These are phyloP conservation scores for Podaxis sp. DNA, from an alignment of 768 basidiomycete species.

Conservation along the genomic window DNA sequence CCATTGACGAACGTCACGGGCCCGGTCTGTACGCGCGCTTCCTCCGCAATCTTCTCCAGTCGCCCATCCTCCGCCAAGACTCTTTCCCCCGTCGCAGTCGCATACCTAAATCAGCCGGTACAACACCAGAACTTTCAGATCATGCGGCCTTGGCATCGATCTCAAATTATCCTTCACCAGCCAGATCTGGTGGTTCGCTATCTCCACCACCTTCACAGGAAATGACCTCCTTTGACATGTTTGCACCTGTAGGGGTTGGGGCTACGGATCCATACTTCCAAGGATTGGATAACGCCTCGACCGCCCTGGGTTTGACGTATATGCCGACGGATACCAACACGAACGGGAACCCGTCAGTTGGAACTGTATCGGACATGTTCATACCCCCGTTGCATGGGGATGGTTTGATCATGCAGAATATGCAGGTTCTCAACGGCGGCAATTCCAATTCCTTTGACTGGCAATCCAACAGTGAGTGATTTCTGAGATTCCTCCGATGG, in stretches of 20 bases:
- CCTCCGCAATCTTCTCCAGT: conserved; percentile 61
- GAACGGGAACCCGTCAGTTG: neutral
- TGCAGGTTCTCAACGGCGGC: conserved; percentile 58
- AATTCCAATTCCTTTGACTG: conserved; percentile 53
- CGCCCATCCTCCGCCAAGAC: conserved; percentile 17
- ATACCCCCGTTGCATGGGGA: conserved; percentile 58
- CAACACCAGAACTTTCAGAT: conserved; percentile 13
- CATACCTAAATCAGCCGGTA: conserved; percentile 13
- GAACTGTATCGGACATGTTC: conserved; percentile 40
- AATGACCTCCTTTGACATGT: conserved; percentile 47
- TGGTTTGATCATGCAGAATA: conserved; percentile 57
- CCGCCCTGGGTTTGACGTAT: conserved; percentile 22
- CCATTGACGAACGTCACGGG: conserved; percentile 79
- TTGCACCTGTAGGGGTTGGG: conserved; percentile 27
- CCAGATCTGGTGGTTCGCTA: conserved; percentile 34
- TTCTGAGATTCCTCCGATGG: neutral
- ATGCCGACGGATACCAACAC: conserved; percentile 21
- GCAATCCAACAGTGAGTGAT: conserved; percentile 8
- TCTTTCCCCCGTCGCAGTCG: conserved; percentile 15
- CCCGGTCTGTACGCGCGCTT: conserved; percentile 81
- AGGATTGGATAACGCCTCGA: conserved; percentile 20
- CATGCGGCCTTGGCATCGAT: conserved; percentile 17
- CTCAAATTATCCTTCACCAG: conserved; percentile 37
- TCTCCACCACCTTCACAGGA: conserved; percentile 47
- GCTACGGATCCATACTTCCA: conserved; percentile 15